A percentile compares a stretch with the other conserved stretches of the same genome.
phyloP scores from a whole-genome alignment of 2,329 filamentous ascomycete species.

The Elsinoe perseae region DNA sequence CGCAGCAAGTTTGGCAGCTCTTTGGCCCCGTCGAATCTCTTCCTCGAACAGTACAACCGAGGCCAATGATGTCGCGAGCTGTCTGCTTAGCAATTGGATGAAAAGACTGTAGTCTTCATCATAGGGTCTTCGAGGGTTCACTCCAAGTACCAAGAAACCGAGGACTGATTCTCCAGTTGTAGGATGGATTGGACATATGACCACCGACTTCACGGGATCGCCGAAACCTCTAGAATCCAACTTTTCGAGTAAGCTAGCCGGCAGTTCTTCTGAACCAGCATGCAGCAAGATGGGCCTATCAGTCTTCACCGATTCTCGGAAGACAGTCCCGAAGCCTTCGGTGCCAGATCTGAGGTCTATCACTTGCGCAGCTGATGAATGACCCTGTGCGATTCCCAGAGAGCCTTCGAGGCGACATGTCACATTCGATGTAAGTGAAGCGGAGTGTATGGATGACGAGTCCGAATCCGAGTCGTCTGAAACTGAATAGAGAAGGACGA shows the following conservation, averaged over 20 bases:
- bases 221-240: slow-evolving; percentile 64
- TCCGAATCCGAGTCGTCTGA: slow-evolving; percentile 65
- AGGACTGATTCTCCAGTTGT: slow-evolving; percentile 66
- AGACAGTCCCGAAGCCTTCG: slow-evolving; percentile 67
- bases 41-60: slow-evolving; percentile 78
- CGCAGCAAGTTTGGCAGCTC: slow-evolving; percentile 65
- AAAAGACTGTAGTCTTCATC: slow-evolving; percentile 76
- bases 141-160: slow-evolving; percentile 70
- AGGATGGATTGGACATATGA: slow-evolving; percentile 71
- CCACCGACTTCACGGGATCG: slow-evolving; percentile 60
- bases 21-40: slow-evolving; percentile 67
- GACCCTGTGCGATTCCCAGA: slow-evolving; percentile 58
- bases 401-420: slow-evolving; percentile 63
- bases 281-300: slow-evolving; percentile 61
- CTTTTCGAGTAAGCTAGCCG: slow-evolving; percentile 55
- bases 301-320: slow-evolving; percentile 65
- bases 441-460: slow-evolving; percentile 62
- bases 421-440: slow-evolving; percentile 53
- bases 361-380: slow-evolving; percentile 51
- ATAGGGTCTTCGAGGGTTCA: slow-evolving; percentile 70
- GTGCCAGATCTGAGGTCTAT: slow-evolving; percentile 64
- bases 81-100: slow-evolving; percentile 63
- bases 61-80: slow-evolving; percentile 70
- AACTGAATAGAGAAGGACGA: slow-evolving; percentile 69
- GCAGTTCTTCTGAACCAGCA: slow-evolving; percentile 56